Evolutionary conservation across 345 rosid genomes (phyloP), one percentile per base, ranked within the genome.

Genomic region (Moricandia arvensis): DNA sequence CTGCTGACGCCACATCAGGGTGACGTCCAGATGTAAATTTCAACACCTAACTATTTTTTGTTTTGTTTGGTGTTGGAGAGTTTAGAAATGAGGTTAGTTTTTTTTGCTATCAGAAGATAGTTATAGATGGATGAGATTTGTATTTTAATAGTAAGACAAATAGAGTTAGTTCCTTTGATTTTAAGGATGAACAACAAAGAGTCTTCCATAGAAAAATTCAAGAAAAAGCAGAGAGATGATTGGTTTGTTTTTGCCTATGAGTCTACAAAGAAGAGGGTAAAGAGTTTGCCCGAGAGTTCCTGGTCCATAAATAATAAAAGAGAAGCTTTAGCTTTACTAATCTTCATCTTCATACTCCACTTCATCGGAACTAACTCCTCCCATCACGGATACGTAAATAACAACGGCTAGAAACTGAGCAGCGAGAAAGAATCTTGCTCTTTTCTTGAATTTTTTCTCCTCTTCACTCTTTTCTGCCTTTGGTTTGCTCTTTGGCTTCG

Each of bases 381-480:
- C 88, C 89, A 93, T 86, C 34, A 95, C 53, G 7, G 98, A 89
- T 13, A 95, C 81, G 75, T 92, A 93, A 12, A 91, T 85, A 24
- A 95, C 80, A 59, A 93, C 89, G 0, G 91, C 91, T 12, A 89
- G 68, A 33, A 85, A 69, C 85, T 95, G 99, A 1, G 97, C 79
- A 30, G 73, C 92, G 68, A 95, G 66, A 71, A 95, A 95, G 71
- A 85, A 89, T 75, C 86, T 93, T 59, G 91, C 96, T 74, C 90
- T 83, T 79, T 81, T 87, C 77, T 83, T 86, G 79, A 90, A 89
- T 43, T 78, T 88, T 73, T 91, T 90, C 85, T 93, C 97, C 86
- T 87, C 98, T 74, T 86, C 93, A 0, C 94, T 92, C 74, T 85
- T 87, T 72, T 88, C 97, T 72, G 81, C 81, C 80, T 93, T 95